Base-by-base conservation (phyloP, 2,329 filamentous ascomycete species). In the Gliomastix tumulicola region DNA sequence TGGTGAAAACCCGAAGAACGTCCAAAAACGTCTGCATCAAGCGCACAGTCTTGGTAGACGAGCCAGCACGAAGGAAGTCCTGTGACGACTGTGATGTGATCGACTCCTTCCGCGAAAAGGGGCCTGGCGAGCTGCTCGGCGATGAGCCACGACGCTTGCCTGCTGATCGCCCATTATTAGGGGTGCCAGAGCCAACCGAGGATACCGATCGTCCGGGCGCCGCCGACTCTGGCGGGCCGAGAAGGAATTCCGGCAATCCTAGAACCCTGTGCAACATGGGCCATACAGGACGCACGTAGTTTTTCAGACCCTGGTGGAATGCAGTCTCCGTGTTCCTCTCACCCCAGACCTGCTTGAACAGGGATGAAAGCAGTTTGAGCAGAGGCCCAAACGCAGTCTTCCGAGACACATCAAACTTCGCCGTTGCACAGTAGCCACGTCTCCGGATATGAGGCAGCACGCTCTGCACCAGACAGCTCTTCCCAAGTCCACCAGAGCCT, bases 11-110 rank as follows among this genome's bases (percentile, higher is more conserved):
- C 36, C 86, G 77, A 35, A 96, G 60, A 9, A 95, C 82, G 47
- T 96, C 89, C 32, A 95, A 65, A 48, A 94, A 90, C 2, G 86
- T 89, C 51, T 88, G 90, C 71, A 90, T 85, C 38, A 95, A 73
- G 11, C 87, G 79, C 45, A 87, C 82, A 3, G 70, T 75, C 52
- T 79, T 81, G 10, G 73, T 78, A 6, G 76, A 69, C 2, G 68
- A 59, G 21, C 76, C 76, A 4, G 68, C 63, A 21, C 76, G 70
- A 18, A 82, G 58, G 38, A 79, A 79, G 20, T 82, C 76, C 36
- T 78, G 74, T 1, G 76, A 73, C 31, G 62, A 71, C 39, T 75
- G 70, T 2, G 66, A 59, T 4, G 69, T 59, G 4, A 67, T 47
- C 20, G 57, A 55, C 4, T 60, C 51, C 28, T 59, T 62, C 20